Evolutionary conservation across 192 early-diverging fungal genomes (phyloP).

Genomic region (Mortierella hygrophila): DNA sequence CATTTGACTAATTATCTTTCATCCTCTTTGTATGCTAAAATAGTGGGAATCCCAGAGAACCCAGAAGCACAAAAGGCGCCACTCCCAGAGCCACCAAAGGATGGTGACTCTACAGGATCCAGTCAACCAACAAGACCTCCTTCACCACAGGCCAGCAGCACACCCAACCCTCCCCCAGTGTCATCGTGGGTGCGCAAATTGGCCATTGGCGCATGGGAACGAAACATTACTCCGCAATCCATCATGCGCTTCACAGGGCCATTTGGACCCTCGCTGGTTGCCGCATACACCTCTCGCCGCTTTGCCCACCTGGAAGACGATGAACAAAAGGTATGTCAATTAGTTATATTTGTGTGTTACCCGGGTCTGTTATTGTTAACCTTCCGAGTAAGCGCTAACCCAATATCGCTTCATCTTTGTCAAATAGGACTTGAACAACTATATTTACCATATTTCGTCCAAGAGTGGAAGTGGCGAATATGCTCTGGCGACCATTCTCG

Average conservation of each 20-base stretch:
- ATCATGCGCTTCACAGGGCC: slow-evolving; percentile 84
- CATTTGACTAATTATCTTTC: not conserved
- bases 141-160: not conserved
- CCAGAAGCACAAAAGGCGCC: slow-evolving; percentile 51
- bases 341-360: not conserved
- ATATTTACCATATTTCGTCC: slow-evolving; percentile 85
- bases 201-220: slow-evolving; percentile 76
- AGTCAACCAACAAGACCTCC: slow-evolving; percentile 4
- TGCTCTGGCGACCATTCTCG: slow-evolving; percentile 79
- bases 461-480: slow-evolving; percentile 87
- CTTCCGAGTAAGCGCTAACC: not conserved
- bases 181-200: slow-evolving; percentile 51
- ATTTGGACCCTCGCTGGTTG: slow-evolving; percentile 75
- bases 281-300: slow-evolving; percentile 66
- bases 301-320: slow-evolving; percentile 76
- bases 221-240: slow-evolving; percentile 84
- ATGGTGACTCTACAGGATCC: not conserved
- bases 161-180: slow-evolving; percentile 6
- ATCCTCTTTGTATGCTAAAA: not conserved
- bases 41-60: slow-evolving; percentile 75
- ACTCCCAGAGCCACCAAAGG: slow-evolving; percentile 34
- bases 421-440: slow-evolving; percentile 74
- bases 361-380: not conserved
- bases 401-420: not conserved
- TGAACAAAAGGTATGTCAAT: slow-evolving; percentile 60